Evolutionary conservation across 306 rosid genomes (phyloP).

Genomic region (Vachellia pachyceras): DNA sequence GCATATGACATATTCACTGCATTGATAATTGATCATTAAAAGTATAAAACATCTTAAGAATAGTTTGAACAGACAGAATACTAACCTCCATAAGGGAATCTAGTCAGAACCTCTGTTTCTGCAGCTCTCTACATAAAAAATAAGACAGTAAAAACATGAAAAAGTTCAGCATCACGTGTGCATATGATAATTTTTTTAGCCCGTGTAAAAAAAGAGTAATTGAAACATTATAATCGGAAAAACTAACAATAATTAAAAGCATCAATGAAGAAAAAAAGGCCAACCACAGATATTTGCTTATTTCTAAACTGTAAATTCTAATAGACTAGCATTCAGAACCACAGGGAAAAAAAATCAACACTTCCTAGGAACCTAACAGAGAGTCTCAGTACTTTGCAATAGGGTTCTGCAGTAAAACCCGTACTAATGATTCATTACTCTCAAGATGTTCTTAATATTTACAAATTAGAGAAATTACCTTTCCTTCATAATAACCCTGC

Average conservation of each 20-base stretch:
- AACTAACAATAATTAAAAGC: neutral
- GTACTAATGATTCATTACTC: conserved; percentile 26
- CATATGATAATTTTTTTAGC: neutral
- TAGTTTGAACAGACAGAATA: conserved; percentile 34
- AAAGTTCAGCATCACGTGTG: conserved; percentile 1
- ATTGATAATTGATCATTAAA: neutral
- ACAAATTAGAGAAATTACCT: conserved; percentile 59
- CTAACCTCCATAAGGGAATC: conserved; percentile 85
- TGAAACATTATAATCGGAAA: conserved; percentile 1
- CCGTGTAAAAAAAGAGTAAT: conserved; percentile 3
- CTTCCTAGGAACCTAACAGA: conserved; percentile 15
- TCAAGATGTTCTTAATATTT: conserved; percentile 19
- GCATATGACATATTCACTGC: neutral
- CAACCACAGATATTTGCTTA: conserved; percentile 23
- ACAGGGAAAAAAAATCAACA: neutral
- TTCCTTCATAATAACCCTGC: conserved; percentile 92
- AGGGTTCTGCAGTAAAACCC: conserved; percentile 2
- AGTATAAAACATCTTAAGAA: neutral
- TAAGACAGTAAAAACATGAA: conserved; percentile 26
- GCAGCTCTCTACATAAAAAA: conserved; percentile 79
- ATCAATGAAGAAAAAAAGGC: neutral
- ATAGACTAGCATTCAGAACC: neutral
- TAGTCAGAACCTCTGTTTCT: conserved; percentile 78
- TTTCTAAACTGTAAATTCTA: conserved; percentile 29
- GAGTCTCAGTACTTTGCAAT: conserved; percentile 15